These are phyloP conservation scores for Solanum ossicruentum DNA, from an alignment of 257 asterid genomes.

Conservation along the genomic window DNA sequence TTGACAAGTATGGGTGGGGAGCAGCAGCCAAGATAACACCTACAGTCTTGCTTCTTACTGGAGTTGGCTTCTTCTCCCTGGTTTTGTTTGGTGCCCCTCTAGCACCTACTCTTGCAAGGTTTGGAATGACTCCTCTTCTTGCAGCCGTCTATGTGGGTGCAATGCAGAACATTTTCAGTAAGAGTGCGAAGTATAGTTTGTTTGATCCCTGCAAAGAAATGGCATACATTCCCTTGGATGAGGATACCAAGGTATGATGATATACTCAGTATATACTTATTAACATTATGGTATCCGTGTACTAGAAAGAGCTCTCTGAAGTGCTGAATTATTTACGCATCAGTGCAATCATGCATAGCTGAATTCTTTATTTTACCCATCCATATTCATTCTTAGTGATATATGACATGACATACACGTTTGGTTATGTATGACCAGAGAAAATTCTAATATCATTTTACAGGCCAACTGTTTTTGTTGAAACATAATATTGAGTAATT, in stretches of 20 bases:
- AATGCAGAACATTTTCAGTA: slow-evolving; percentile 90
- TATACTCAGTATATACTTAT: not conserved
- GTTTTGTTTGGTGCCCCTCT: slow-evolving; percentile 77
- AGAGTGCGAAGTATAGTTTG: slow-evolving; percentile 94
- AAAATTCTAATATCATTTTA: not conserved
- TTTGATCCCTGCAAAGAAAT: slow-evolving; percentile 99
- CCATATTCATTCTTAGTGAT: not conserved
- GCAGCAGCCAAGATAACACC: slow-evolving; percentile 94
- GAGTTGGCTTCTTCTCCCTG: slow-evolving; percentile 88
- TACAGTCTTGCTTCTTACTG: slow-evolving; percentile 76
- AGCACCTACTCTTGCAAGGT: slow-evolving; percentile 60
- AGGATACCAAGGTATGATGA: slow-evolving; percentile 84
- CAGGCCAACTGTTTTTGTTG: not conserved
- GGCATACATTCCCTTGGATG: slow-evolving; percentile 98
- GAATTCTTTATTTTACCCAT: not conserved
- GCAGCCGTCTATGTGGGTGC: slow-evolving; percentile 99
- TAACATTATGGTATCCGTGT: not conserved
- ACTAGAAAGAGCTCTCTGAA: not conserved
- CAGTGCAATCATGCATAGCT: not conserved
- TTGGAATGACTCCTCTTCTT: slow-evolving; percentile 89
- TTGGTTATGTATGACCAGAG: not conserved
- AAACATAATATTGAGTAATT: not conserved
- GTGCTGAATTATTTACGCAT: not conserved
- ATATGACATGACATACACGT: not conserved
- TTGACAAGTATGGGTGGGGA: slow-evolving; percentile 90